These are phyloP conservation scores for Stemphylium vesicarium DNA, from an alignment of 2,329 filamentous ascomycete species.

Conservation along the genomic window DNA sequence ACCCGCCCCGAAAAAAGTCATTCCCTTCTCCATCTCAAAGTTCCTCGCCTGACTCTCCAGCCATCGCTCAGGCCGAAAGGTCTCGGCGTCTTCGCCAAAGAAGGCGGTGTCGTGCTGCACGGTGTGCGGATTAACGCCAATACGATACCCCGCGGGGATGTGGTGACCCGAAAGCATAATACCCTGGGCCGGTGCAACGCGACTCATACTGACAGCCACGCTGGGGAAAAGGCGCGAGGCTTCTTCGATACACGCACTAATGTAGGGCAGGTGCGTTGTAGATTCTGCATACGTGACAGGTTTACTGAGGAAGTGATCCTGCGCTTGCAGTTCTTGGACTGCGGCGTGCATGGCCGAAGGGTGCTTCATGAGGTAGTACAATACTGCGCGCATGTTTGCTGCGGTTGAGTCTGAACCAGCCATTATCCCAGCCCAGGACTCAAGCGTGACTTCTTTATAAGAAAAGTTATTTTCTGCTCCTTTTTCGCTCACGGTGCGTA, in stretches of 20 bases:
- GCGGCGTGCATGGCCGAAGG: constrained; percentile 29
- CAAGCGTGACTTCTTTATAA: constrained; percentile 36
- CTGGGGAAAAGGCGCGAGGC: constrained; percentile 27
- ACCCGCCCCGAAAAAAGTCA: constrained; percentile 19
- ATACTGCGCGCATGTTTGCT: constrained; percentile 37
- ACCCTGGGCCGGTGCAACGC: constrained; percentile 29
- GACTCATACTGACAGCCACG: constrained; percentile 31
- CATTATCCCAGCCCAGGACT: constrained; percentile 38
- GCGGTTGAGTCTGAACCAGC: constrained; percentile 49
- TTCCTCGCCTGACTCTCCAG: constrained; percentile 33
- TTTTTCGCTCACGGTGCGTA: constrained; percentile 35
- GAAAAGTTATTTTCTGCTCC: constrained; percentile 42
- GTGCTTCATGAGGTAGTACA: constrained; percentile 50
- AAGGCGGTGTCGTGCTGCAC: constrained; percentile 48
- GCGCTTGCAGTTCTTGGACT: constrained; percentile 24
- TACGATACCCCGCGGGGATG: constrained; percentile 44
- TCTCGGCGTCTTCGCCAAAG: constrained; percentile 56
- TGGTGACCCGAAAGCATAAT: constrained; percentile 23
- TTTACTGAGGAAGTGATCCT: constrained; percentile 16
- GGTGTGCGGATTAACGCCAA: constrained; percentile 48
- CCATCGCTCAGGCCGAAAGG: constrained; percentile 59
- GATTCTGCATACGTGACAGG: constrained; percentile 27
- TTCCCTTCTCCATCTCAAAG: constrained; percentile 26
- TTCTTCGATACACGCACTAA: constrained; percentile 45
- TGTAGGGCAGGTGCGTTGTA: constrained; percentile 27